Evolutionary conservation across 768 basidiomycete species (phyloP).

Genomic region (Boletus huronensis): DNA sequence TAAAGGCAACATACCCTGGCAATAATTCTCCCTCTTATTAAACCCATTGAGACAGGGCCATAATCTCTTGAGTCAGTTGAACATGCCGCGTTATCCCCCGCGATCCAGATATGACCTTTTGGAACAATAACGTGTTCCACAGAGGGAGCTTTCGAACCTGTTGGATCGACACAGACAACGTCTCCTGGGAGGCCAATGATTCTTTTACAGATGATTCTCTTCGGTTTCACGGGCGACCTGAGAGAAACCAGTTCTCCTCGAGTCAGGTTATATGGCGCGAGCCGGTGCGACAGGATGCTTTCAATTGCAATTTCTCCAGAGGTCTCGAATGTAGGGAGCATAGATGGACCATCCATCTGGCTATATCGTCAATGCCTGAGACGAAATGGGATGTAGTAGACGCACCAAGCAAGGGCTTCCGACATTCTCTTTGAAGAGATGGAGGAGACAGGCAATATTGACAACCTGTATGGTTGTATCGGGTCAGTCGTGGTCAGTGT

Average conservation of each 20-base stretch:
- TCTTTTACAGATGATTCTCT: conserved; percentile 78
- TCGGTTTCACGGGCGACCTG: conserved; percentile 65
- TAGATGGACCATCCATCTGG: conserved; percentile 72
- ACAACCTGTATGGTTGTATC: conserved; percentile 39
- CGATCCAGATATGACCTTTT: conserved; percentile 84
- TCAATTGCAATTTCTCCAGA: conserved; percentile 63
- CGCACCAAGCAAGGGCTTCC: conserved; percentile 53
- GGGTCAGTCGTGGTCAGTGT: not conserved
- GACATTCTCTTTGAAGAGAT: conserved; percentile 62
- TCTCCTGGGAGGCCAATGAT: conserved; percentile 90
- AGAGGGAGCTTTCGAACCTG: conserved; percentile 57
- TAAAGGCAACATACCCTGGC: conserved; percentile 50
- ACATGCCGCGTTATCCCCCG: conserved; percentile 80
- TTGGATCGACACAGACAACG: conserved; percentile 84
- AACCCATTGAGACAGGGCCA: conserved; percentile 82
- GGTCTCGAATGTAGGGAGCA: conserved; percentile 70
- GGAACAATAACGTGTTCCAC: conserved; percentile 77
- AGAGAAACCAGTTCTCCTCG: conserved; percentile 79
- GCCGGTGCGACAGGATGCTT: conserved; percentile 51
- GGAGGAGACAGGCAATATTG: conserved; percentile 55
- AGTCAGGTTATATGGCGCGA: conserved; percentile 46
- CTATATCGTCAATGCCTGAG: not conserved
- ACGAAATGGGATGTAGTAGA: conserved; percentile 2
- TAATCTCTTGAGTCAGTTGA: conserved; percentile 91
- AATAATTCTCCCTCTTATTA: conserved; percentile 65